phyloP scores from a whole-genome alignment of 768 basidiomycete genomes.

The Pluteus cervinus region DNA sequence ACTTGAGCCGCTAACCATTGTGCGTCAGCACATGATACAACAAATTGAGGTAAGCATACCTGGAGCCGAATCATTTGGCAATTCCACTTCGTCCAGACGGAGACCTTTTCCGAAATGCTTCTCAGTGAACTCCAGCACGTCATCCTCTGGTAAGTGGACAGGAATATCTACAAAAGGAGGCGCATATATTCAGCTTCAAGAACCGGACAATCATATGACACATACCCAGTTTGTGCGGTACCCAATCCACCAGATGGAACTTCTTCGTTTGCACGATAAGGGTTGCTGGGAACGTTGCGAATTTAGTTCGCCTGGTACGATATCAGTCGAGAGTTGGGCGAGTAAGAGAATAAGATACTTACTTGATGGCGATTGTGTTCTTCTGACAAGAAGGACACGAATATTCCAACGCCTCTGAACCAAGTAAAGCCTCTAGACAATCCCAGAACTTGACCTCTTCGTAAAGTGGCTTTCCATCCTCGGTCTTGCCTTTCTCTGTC shows the following conservation, averaged over 20 bases:
- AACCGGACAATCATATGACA: constrained; percentile 1
- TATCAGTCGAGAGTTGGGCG: not conserved
- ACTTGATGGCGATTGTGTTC: constrained; percentile 71
- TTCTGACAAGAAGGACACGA: constrained; percentile 68
- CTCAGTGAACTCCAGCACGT: constrained; percentile 53
- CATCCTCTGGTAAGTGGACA: constrained; percentile 55
- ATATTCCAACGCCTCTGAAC: constrained; percentile 71
- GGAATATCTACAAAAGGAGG: constrained; percentile 67
- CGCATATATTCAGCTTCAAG: constrained; percentile 1
- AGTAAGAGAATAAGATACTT: constrained; percentile 17
- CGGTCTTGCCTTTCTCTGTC: constrained; percentile 43
- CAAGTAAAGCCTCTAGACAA: constrained; percentile 57
- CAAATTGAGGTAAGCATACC: too few relatives aligned
- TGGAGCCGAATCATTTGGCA: constrained; percentile 52
- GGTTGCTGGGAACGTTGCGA: constrained; percentile 85
- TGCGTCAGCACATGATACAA: too few relatives aligned
- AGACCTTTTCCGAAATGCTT: constrained; percentile 64
- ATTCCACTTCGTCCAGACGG: constrained; percentile 59
- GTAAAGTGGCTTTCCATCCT: constrained; percentile 59
- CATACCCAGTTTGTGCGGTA: constrained; percentile 88
- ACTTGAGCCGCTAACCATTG: constrained; percentile 17
- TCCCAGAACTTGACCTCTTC: constrained; percentile 51
- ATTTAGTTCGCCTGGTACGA: constrained; percentile 53
- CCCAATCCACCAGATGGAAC: constrained; percentile 95
- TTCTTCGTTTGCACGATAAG: constrained; percentile 89